Base-by-base conservation (phyloP, 169 alveolate species). In the Cryptosporidium tyzzeri region DNA sequence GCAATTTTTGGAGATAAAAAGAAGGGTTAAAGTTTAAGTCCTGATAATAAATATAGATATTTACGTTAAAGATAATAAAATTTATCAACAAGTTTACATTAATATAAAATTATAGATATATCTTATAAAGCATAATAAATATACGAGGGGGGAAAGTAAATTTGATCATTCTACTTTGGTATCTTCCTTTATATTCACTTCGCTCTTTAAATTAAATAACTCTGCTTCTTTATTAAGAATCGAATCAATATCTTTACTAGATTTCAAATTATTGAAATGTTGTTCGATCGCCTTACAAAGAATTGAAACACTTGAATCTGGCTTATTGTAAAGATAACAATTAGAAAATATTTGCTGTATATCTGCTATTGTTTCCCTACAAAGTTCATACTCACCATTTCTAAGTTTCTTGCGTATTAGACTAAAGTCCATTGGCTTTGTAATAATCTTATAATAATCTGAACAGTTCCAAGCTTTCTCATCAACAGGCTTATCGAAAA, bases 401-500 rank as follows among this genome's bases (percentile, higher is more conserved):
- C 93, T 84, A 48, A 96, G 93, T 73, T 96, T 96, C 26, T 91
- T 85, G 53, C 94, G 91, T 67, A 96, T 93, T 86, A 97, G 91
- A 71, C 95, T 91, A 68, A 94, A 93, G 1, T 97, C 95, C 97
- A 96, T 96, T 3, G 98, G 98, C 67, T 93, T 93, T 55, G 92
- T 94, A 44, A 96, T 93, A 44, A 96, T 94, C 86, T 95, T 97
- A 89, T 95, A 96, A 85, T 96, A 96, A 84, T 95, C 98, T 5
- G 98, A 97, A 67, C 97, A 95, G 71, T 95, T 95, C 84, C 95
- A 96, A 67, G 93, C 94, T 85, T 96, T 96, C 9, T 96, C 93
- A 85, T 96, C 98, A 14, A 96, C 98, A 23, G 97, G 96, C 74
- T 87, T 93, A 74, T 96, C 98, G 65, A 96, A 96, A 16, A 96